Conservation (phyloP, 306 rosid species). For the Pyrus bretschneideri region DNA sequence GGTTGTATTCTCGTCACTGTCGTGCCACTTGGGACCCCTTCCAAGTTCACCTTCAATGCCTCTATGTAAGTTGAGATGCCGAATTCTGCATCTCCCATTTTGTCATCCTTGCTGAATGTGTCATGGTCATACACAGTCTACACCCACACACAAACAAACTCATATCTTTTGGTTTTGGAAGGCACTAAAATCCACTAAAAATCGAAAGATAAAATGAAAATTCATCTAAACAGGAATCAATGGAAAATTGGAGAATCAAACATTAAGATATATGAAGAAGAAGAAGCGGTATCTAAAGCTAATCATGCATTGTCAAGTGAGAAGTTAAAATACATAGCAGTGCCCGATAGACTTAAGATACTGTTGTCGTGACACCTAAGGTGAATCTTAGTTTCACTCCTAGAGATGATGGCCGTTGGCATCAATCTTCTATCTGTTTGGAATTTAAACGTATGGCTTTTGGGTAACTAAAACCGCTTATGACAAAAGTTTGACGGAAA, state of each 20-base stretch:
- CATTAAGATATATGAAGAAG: not conserved
- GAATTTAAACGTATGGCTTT: too few relatives aligned
- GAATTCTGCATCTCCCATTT: slow-evolving; percentile 83
- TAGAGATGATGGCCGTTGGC: not conserved
- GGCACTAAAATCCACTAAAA: not conserved
- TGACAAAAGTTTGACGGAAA: not conserved
- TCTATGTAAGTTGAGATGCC: slow-evolving; percentile 47
- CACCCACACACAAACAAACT: slow-evolving; percentile 6
- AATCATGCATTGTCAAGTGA: not conserved
- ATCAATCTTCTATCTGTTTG: not conserved
- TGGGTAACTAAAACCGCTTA: not conserved
- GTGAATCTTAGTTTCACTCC: not conserved
- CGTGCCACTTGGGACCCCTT: slow-evolving; percentile 49
- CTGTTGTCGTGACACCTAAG: not conserved
- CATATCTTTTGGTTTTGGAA: not conserved
- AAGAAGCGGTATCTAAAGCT: not conserved
- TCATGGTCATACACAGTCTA: slow-evolving; percentile 89
- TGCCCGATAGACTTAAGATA: not conserved
- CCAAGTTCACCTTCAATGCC: slow-evolving; percentile 48
- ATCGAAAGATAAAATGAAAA: too few relatives aligned
- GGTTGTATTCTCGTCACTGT: slow-evolving; percentile 54
- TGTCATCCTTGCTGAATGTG: slow-evolving; percentile 80
- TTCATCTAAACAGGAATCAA: not conserved
- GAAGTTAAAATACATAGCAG: not conserved
- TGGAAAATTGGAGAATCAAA: not conserved